Percentiles rank a stretch among this genome's conserved stretches.
phyloP scores from a whole-genome alignment of 441 rosid genomes.

The Gossypium gossypioides region DNA sequence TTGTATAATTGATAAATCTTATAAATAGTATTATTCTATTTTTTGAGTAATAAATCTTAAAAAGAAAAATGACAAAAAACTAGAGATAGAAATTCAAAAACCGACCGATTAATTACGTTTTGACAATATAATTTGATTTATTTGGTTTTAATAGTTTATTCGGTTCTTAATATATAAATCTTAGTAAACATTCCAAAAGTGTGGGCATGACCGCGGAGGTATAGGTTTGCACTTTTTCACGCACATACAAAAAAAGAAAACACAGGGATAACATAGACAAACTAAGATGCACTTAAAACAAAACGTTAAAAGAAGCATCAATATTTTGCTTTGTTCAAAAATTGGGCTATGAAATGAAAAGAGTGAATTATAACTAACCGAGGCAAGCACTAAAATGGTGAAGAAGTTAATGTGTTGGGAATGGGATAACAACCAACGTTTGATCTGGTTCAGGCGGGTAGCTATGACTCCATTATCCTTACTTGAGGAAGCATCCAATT shows the following conservation, averaged over 20 bases:
- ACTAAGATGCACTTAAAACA: not conserved
- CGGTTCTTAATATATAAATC: too few species aligned
- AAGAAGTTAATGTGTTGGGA: constrained; percentile 77
- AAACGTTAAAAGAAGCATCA: not conserved
- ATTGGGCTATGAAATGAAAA: not conserved
- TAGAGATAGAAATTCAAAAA: too few species aligned
- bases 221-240: not conserved
- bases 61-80: too few species aligned
- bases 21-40: too few species aligned
- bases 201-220: not conserved
- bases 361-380: constrained; percentile 43
- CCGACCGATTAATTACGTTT: too few species aligned
- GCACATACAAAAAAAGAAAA: not conserved
- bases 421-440: constrained; percentile 61
- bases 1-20: too few species aligned
- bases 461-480: constrained; percentile 48
- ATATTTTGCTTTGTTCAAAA: not conserved
- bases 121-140: too few species aligned
- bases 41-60: too few species aligned
- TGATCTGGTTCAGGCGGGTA: constrained; percentile 37
- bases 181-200: not conserved
- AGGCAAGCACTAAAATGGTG: constrained; percentile 79
- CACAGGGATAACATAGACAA: not conserved
- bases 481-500: constrained; percentile 44
- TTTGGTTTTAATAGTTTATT: too few species aligned